phyloP scores from a whole-genome alignment of 1,284 basidiomycete genomes.

The Cryptococcus wingfieldii region DNA sequence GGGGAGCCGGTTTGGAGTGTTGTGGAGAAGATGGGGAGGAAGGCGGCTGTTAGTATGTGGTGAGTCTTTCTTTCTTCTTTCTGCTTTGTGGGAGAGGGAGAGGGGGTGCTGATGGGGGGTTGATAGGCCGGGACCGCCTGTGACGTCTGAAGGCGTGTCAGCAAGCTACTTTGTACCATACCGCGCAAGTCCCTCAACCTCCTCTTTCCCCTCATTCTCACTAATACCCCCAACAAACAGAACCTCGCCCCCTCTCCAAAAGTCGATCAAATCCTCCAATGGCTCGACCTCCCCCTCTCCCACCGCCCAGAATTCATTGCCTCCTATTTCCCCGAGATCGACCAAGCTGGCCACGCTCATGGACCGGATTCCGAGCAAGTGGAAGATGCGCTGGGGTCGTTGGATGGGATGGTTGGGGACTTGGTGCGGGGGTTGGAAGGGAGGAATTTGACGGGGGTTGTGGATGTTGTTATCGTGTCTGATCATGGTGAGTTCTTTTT shows the following conservation, averaged over 20 bases:
- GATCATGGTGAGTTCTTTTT: conserved; percentile 61
- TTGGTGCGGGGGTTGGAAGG: conserved; percentile 60
- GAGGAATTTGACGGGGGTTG: conserved; percentile 74
- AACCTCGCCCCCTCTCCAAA: conserved; percentile 50
- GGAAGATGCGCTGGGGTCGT: conserved; percentile 61
- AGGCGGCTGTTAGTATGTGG: conserved; percentile 87
- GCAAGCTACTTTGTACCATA: conserved; percentile 74
- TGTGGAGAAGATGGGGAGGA: conserved; percentile 64
- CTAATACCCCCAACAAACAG: conserved; percentile 1
- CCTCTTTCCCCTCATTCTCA: not conserved
- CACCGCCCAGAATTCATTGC: conserved; percentile 71
- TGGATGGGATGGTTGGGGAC: conserved; percentile 71
- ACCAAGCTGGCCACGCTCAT: conserved; percentile 60
- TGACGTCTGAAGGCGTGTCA: conserved; percentile 60
- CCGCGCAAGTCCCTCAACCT: conserved; percentile 52
- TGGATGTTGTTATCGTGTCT: conserved; percentile 83
- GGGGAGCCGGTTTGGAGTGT: conserved; percentile 93
- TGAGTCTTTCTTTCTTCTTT: conserved; percentile 46
- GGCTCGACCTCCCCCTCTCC: conserved; percentile 70
- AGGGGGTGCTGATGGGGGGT: not conserved
- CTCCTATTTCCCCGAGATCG: conserved; percentile 55
- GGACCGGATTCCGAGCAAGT: conserved; percentile 71
- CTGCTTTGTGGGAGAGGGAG: not conserved
- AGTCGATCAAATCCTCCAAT: conserved; percentile 65
- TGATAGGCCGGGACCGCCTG: conserved; percentile 72